Base-by-base conservation (phyloP, 208 protist genomes). In the Phytomonas francai region DNA sequence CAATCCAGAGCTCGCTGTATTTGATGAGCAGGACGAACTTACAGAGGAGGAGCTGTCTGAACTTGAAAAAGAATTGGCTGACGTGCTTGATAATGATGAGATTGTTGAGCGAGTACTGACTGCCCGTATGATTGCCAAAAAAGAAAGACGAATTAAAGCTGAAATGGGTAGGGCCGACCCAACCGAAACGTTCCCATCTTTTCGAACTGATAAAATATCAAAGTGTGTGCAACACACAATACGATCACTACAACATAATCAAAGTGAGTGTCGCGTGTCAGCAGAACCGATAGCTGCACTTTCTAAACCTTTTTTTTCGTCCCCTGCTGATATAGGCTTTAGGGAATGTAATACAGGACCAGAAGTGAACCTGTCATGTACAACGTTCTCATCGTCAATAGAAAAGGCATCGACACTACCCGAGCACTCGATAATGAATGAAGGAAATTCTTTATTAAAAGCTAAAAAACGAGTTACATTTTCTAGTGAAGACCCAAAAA, bases 81-180 rank as follows among this genome's bases (percentile, higher is more conserved):
- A 89, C 22, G 73, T 67, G n/a, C 71, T 91, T 42, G 77, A 91
- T 60, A 83, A 92, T 61, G 85, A 87, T 63, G 85, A 81, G 12
- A 75, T 82, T 54, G 85, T 91, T 14, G 87, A 95, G 76, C 71
- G 76, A 32, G 34, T 92, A 34, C 88, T 95, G 81, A 89, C 78
- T 65, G 80, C 87, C 63, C 81, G 78, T 60, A 80, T 95, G 68
- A 89, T 95, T 28, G 80, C 65, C 16, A 95, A 95, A 70, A 95
- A 91, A 73, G 89, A 95, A 71, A 68, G 58, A 64, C 80, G 83
- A 0, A 69, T 95, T 11, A 73, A 71, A 12, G 78, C 75, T 31
- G 82, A 85, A 70, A 64, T 91, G 62, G 56, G 51, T 54, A 9
- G 45, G 19, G 25, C 5, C 16, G 45, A 12, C 19, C 6, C 45